Evolutionary conservation across 2,329 filamentous ascomycete species (phyloP).

Genomic region (Sarocladium kiliense): DNA sequence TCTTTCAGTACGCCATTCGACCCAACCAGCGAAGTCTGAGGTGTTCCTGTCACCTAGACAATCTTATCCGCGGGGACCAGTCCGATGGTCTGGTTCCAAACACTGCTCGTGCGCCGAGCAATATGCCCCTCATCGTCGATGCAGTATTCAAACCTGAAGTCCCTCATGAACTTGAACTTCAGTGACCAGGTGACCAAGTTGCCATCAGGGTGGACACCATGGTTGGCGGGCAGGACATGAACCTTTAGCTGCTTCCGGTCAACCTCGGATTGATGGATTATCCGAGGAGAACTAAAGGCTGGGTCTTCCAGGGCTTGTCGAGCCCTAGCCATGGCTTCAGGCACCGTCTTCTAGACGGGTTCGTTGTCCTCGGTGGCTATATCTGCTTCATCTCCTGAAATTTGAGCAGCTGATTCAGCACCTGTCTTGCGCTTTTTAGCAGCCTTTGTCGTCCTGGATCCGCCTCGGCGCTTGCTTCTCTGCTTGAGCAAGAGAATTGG

Average conservation of each 20-base stretch:
- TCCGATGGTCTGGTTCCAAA: background rate
- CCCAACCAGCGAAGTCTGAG: too few relatives aligned
- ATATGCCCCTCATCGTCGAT: background rate
- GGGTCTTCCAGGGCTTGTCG: background rate
- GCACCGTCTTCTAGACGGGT: background rate
- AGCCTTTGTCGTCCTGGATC: background rate
- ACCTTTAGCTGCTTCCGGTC: background rate
- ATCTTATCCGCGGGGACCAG: background rate
- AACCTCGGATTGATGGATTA: background rate
- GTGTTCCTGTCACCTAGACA: background rate
- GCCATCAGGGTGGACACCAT: background rate
- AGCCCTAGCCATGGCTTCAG: background rate
- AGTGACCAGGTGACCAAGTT: background rate
- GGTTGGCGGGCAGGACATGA: background rate
- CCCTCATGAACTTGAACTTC: background rate
- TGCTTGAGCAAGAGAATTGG: background rate
- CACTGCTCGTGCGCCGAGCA: background rate
- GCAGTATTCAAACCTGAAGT: background rate
- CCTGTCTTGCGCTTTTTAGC: background rate
- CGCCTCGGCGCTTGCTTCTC: background rate
- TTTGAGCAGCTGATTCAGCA: background rate
- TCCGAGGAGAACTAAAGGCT: background rate
- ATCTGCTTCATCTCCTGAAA: background rate
- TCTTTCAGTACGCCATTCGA: too few relatives aligned
- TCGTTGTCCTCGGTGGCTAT: background rate